Base-by-base conservation (phyloP, 495 filamentous ascomycete genomes). In the Cercophora newfieldiana region DNA sequence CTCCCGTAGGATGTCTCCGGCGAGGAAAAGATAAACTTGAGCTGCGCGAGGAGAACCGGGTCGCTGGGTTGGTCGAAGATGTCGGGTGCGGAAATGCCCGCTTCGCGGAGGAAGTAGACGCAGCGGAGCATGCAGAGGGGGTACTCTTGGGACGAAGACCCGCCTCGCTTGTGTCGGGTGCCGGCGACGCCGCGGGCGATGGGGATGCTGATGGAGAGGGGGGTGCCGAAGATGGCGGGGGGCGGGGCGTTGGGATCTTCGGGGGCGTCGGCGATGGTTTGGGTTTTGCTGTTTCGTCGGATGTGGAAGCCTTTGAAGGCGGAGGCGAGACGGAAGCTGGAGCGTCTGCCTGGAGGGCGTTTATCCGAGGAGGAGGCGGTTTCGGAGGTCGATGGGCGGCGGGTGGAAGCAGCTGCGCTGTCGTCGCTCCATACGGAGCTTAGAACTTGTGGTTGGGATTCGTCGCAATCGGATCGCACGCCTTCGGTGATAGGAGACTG, bases 41-140 rank as follows among this genome's bases (percentile, higher is more conserved):
- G 72, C 25, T 74, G 71, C 7, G 59, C 12, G 22, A 61, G 16
- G n/a, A 19, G 18, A 6, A 31, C 37, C 2, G 54, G 54, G 22
- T 28, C 18, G 6, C 7, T 8, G 21, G 22, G 24, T 1, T 2
- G 22, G 22, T 28, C 54, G 54, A 57, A 57, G 54, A 57, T 57
- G 16, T 57, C 54, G 1, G 54, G 54, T 7, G 72, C 67, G 7
- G 73, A 62, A 3, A 81, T 57, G 7, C 71, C 72, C 59, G 74
- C 68, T 37, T 79, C 74, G 33, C 75, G 75, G 58, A 82, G 66
- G 69, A 77, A 78, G 63, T 76, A 77, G 44, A 74, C 77, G 57
- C 80, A 82, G 12, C 79, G 78, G 14, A 80, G 75, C 60, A 82
- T 73, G 64, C 76, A 79, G 2, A 80, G 67, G 6, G 80, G 80